Base-by-base conservation (phyloP, 2,329 filamentous ascomycete species). In the Fusarium bactridioides region DNA sequence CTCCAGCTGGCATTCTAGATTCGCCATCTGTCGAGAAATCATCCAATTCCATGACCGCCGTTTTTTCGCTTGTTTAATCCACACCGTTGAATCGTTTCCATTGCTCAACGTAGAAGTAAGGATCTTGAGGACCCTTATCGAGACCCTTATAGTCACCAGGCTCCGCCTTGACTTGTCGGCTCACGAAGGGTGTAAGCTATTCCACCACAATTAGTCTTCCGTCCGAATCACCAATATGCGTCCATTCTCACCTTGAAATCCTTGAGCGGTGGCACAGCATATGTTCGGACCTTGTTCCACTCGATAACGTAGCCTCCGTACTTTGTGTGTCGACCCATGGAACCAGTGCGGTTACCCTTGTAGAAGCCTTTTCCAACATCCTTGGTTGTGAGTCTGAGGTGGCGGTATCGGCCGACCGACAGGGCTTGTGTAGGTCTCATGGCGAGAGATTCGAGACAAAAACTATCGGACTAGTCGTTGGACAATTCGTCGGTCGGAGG, bases 361-460 rank as follows among this genome's bases (percentile, higher is more conserved):
- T 99, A 99, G 89, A 92, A 99, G 76, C 95, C 95, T 80, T 94
- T 94, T 81, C 92, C 93, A 80, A 95, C 92, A 83, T 96, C 92
- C 84, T 99, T 99, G 75, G 95, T 97, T 18, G 94, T 98, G 79
- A 99, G 89, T 59, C 88, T 87, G 66, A 95, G 86, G 79, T 95
- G 94, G 82, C 91, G 89, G 78, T 94, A 88, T 64, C 89, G 88
- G 80, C 90, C 84, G 78, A 90, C 84, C 76, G 88, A 87, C 78
- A 97, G 90, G 72, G 85, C 81, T 78, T 89, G 86, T 21, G 93
- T 93, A 62, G 93, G 89, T 81, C 89, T 88, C 90, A 93, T 93
- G 70, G 80, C 84, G 75, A 68, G 51, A 25, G 7, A 29, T 27
- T 29, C 13, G 23, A 33, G 38, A 19, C 7, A n/a, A 10, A 23